A percentile compares a stretch with the other conserved stretches of the same genome.
phyloP scores from a whole-genome alignment of 495 filamentous ascomycete species.

The Xylaria curta region DNA sequence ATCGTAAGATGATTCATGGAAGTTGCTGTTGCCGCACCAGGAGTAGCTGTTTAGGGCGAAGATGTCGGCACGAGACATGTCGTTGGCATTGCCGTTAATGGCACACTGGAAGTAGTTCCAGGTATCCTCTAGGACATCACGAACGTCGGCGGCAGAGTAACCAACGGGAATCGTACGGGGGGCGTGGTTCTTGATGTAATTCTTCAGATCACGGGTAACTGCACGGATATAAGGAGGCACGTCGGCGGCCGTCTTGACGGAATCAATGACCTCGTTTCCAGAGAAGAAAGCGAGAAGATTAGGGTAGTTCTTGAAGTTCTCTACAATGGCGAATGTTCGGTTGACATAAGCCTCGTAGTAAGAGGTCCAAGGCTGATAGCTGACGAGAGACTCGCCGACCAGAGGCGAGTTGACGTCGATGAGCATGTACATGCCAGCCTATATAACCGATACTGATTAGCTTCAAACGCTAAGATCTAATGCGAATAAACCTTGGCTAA shows the following conservation, averaged over 20 bases:
- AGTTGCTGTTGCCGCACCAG: constrained; percentile 85
- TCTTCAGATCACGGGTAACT: constrained; percentile 83
- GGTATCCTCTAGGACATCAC: constrained; percentile 75
- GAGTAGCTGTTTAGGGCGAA: constrained; percentile 96
- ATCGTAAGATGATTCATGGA: constrained; percentile 73
- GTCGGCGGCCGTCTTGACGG: constrained; percentile 56
- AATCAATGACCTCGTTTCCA: constrained; percentile 92
- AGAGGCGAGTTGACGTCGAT: constrained; percentile 95
- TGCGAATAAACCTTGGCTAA: background rate
- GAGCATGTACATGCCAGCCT: constrained; percentile 64
- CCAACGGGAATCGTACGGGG: constrained; percentile 78
- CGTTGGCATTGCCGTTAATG: constrained; percentile 65
- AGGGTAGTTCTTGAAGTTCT: constrained; percentile 92
- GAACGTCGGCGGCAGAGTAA: constrained; percentile 95
- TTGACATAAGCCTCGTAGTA: constrained; percentile 80
- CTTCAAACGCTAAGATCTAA: background rate
- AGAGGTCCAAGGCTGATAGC: constrained; percentile 68
- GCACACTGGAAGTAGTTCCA: constrained; percentile 85
- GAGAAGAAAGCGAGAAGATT: constrained; percentile 93
- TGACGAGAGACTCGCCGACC: constrained; percentile 74
- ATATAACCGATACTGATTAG: constrained; percentile 8
- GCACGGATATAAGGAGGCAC: constrained; percentile 74
- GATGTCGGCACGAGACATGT: constrained; percentile 76
- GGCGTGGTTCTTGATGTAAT: constrained; percentile 79
- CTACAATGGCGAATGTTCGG: constrained; percentile 87